Base-by-base conservation (phyloP, 768 basidiomycete genomes). In the Russula griseocarnosa region DNA sequence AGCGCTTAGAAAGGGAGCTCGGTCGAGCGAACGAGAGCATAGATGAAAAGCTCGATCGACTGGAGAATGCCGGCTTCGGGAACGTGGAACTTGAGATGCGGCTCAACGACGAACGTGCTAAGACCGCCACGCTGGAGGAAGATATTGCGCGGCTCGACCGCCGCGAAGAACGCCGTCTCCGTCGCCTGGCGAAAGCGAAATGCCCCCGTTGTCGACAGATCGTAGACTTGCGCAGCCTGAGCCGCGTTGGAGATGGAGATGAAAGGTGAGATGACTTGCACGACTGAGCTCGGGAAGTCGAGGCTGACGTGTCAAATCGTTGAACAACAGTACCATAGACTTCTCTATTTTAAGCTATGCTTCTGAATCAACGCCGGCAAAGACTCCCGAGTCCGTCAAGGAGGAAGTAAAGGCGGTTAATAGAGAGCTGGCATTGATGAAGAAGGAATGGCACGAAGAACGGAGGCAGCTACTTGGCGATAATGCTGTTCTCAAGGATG, bases 41-140 rank as follows among this genome's bases (percentile, higher is more conserved):
- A 59, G 94, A 95, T 69, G 87, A 92, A 70, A 94, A 94, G 73
- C 79, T 95, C 18, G 91, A 92, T 71, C 85, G 87, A 57, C 84
- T 95, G 3, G 89, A 91, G 70, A 86, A 92, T 61, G 86, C 87
- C 0, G 92, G 92, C 5, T 73, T 87, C 16, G 90, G 84, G 32
- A 86, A 86, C 47, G 83, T 93, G 51, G 84, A 82, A 8, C 77
- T 92, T 40, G 86, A 87, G 0, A 81, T 79, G 74, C 85, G 83
- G 59, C 81, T 93, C 3, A 87, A 86, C 62, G 88, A 91, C 67
- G 87, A 89, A 10, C 82, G 87, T 9, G 72, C 78, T 16, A 80
- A 76, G 66, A 84, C 88, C 18, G 73, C 74, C 7, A 63, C 71
- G 0, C 75, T 92, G 32, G 87, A 92, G 72, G 86, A 86, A 50